A percentile compares a stretch with the other conserved stretches of the same genome.
Evolutionary conservation across 345 rosid genomes (phyloP).

Genomic region (Tarenaya hassleriana): DNA sequence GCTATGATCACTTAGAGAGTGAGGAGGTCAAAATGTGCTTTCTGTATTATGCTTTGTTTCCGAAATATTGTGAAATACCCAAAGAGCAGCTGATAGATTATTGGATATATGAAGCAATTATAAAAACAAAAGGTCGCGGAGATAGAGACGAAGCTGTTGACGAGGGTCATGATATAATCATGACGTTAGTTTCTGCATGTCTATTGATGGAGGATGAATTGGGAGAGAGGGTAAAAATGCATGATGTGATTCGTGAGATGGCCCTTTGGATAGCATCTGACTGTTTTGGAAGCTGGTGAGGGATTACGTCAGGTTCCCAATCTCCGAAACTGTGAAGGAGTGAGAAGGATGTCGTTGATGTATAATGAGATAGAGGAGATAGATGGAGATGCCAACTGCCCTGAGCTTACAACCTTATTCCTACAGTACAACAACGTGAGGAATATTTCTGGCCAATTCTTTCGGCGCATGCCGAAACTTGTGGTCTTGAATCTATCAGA

Average conservation of each 20-base stretch:
- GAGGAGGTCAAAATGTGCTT: slow-evolving; percentile 1
- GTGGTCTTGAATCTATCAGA: slow-evolving; percentile 28
- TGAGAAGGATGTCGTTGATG: too few species aligned
- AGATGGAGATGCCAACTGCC: slow-evolving; percentile 11
- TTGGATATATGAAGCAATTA: slow-evolving; percentile 27
- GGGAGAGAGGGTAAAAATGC: neutral
- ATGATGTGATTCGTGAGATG: neutral
- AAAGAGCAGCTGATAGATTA: slow-evolving; percentile 2
- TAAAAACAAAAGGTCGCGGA: slow-evolving; percentile 15
- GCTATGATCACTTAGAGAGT: too few species aligned
- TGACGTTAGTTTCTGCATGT: slow-evolving; percentile 13
- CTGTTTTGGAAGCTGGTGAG: slow-evolving; percentile 14
- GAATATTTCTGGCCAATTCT: slow-evolving; percentile 18
- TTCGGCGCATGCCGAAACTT: slow-evolving; percentile 28
- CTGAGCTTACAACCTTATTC: slow-evolving; percentile 28
- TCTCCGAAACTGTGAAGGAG: slow-evolving; percentile 13
- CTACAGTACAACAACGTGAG: slow-evolving; percentile 11
- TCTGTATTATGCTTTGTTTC: slow-evolving; percentile 10
- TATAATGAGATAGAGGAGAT: slow-evolving; percentile 17
- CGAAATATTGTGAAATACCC: slow-evolving; percentile 4
- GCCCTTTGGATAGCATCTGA: slow-evolving; percentile 26
- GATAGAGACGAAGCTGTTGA: neutral
- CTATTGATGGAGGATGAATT: slow-evolving; percentile 20
- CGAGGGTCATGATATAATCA: slow-evolving; percentile 26
- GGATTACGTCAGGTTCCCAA: slow-evolving; percentile 14